Evolutionary conservation across 2,329 filamentous ascomycete genomes (phyloP).

Genomic region (Chaetomiaceae sp.): DNA sequence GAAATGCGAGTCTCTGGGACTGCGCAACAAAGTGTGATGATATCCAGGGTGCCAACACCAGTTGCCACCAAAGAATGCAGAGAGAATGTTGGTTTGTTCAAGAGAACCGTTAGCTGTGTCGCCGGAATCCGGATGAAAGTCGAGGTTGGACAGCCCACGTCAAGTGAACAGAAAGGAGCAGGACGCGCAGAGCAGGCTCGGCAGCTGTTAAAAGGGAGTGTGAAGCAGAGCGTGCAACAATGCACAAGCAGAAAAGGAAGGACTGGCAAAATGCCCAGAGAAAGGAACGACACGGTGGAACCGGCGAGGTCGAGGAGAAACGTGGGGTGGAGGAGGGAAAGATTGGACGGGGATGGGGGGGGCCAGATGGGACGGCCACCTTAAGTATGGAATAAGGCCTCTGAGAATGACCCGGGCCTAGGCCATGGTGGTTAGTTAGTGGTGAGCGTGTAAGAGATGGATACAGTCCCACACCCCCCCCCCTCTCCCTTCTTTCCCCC

Average conservation of each 20-base stretch:
- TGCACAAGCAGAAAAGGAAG: slow-evolving; percentile 20
- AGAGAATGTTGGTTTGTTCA: background rate
- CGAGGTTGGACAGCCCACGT: slow-evolving; percentile 4
- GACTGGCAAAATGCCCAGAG: slow-evolving; percentile 21
- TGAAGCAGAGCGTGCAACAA: slow-evolving; percentile 7
- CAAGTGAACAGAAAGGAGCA: slow-evolving; percentile 24
- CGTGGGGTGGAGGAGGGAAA: background rate
- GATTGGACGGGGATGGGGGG: background rate
- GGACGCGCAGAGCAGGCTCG: slow-evolving; percentile 28
- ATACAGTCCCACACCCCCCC: no score
- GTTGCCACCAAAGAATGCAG: slow-evolving; percentile 15
- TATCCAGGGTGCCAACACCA: slow-evolving; percentile 14
- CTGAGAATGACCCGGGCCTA: background rate
- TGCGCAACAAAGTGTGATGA: slow-evolving; percentile 6
- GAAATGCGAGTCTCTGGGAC: slow-evolving; percentile 18
- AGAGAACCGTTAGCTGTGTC: slow-evolving; percentile 5
- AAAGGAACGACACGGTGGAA: slow-evolving; percentile 26
- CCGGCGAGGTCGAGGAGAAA: slow-evolving; percentile 21
- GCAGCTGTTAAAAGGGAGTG: slow-evolving; percentile 26
- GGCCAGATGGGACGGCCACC: slow-evolving; percentile 1
- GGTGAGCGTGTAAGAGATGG: slow-evolving; percentile 4
- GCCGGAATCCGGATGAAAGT: background rate
- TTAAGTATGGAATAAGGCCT: slow-evolving; percentile 11
- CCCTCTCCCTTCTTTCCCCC: slow-evolving; percentile 9
- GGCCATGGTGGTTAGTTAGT: slow-evolving; percentile 1